These are phyloP conservation scores for Magnolia changhungtana DNA, from an alignment of 164 flowering plant genomes.

Conservation along the genomic window DNA sequence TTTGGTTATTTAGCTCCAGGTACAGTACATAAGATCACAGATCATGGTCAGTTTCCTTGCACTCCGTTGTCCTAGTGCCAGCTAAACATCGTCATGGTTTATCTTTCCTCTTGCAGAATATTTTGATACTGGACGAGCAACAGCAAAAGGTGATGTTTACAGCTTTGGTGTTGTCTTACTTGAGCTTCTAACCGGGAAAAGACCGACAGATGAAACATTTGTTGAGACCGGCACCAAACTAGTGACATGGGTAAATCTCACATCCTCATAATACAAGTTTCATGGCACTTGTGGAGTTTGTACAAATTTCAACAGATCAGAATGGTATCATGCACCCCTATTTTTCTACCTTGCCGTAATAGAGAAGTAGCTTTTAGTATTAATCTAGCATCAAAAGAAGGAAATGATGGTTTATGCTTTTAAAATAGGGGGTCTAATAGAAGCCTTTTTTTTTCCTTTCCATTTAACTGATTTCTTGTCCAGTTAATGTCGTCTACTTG, in stretches of 20 bases:
- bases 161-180: slow-evolving; percentile 91
- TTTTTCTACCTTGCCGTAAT: too few relatives aligned
- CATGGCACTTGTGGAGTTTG: not conserved
- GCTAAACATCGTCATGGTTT: slow-evolving; percentile 1
- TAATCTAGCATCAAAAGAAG: too few relatives aligned
- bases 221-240: slow-evolving; percentile 85
- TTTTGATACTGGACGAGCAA: slow-evolving; percentile 90
- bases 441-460: too few relatives aligned
- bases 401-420: too few relatives aligned
- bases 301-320: not conserved
- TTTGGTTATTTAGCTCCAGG: slow-evolving; percentile 98
- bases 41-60: not conserved
- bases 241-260: slow-evolving; percentile 76
- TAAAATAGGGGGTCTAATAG: too few relatives aligned
- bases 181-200: slow-evolving; percentile 86
- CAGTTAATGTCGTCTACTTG: too few relatives aligned
- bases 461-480: too few relatives aligned
- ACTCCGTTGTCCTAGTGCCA: not conserved
- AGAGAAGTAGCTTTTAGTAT: too few relatives aligned
- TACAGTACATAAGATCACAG: slow-evolving; percentile 14
- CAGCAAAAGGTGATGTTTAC: slow-evolving; percentile 91
- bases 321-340: too few relatives aligned
- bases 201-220: slow-evolving; percentile 79
- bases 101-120: slow-evolving; percentile 52
- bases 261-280: not conserved